Evolutionary conservation across 805 yeast species (phyloP), one percentile per base, ranked within the genome.

Genomic region (Schwanniomyces vanrijiae): DNA sequence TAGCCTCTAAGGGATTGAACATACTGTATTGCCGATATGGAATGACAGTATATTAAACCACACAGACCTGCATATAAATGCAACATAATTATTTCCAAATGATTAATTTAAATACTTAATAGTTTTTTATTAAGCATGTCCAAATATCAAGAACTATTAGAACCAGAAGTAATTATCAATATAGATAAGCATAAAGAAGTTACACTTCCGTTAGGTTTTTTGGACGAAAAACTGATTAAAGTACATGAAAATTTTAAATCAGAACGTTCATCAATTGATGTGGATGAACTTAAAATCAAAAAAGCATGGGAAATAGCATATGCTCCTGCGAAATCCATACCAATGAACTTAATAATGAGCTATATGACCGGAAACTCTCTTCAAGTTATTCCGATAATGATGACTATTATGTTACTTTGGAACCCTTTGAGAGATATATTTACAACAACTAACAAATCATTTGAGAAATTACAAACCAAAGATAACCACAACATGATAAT

Each of bases 321-420:
- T 13, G 82, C 83, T 1, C 97, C 97, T 0, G 88, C 90, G 2
- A 92, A 90, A 61, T 59, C 65, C 16, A 77, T 94, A n/a, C 96
- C 97, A 6, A 87, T 90, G 95, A 94, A 89, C 59, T 65, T 88
- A 42, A 71, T 89, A 41, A 89, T 92, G 96, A 83, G 90, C 50
- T 94, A 89, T 64, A 88, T 92, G 89, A 83, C 96, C 0, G 98
- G 98, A 26, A 86, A 86, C 58, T 81, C 95, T 3, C 70, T 94
- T 22, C 98, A 94, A 58, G 77, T 92, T 54, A 90, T 92, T 52
- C 94, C 97, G 3, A 86, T 92, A 40, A 84, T 90, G 69, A 91
- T 90, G 88, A 86, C 96, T 0, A 63, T 88, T 24, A 89, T 86
- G 89, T 72, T 92, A 55, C 81, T 94, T 53, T 78, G 88, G 53